A percentile compares a stretch with the other conserved stretches of the same genome.
These are phyloP conservation scores for Cyberlindnera mycetangii DNA, from an alignment of 805 yeast species.

Conservation along the genomic window DNA sequence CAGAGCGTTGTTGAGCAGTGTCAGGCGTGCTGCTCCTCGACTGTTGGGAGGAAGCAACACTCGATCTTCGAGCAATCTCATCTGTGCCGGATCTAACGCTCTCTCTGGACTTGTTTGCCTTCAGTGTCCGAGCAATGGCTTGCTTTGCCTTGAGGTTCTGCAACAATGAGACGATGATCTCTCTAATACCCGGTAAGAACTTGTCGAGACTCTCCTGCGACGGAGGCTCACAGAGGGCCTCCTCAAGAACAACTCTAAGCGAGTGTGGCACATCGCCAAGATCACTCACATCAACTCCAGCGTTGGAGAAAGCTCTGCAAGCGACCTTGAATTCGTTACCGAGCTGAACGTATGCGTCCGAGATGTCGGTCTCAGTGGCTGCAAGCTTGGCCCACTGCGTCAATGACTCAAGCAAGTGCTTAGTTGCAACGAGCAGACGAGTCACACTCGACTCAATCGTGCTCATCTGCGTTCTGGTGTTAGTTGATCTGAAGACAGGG, in stretches of 20 bases:
- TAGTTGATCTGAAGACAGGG: background rate
- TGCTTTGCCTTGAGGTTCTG: constrained; percentile 83
- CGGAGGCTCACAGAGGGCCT: constrained; percentile 80
- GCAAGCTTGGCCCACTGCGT: constrained; percentile 85
- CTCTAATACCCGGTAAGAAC: constrained; percentile 81
- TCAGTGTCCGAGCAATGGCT: constrained; percentile 43
- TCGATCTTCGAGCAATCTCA: constrained; percentile 11
- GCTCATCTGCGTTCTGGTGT: constrained; percentile 28
- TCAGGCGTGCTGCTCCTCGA: constrained; percentile 10
- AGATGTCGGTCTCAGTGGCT: constrained; percentile 81
- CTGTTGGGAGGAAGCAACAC: constrained; percentile 2
- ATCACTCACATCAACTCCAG: constrained; percentile 79
- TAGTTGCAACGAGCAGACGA: constrained; percentile 79
- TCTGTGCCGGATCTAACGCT: constrained; percentile 17
- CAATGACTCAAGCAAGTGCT: constrained; percentile 78
- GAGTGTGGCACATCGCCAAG: constrained; percentile 89
- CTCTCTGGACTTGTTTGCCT: constrained; percentile 27
- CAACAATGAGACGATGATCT: constrained; percentile 76
- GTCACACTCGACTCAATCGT: constrained; percentile 80
- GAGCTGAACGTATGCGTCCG: constrained; percentile 84
- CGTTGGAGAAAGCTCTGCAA: constrained; percentile 70
- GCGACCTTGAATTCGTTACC: constrained; percentile 93
- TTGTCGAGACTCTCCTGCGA: constrained; percentile 77
- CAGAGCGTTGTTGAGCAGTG: background rate
- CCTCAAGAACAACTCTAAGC: constrained; percentile 75